Evolutionary conservation across 305 asterid species (phyloP).

Genomic region (Petunia hybrid): DNA sequence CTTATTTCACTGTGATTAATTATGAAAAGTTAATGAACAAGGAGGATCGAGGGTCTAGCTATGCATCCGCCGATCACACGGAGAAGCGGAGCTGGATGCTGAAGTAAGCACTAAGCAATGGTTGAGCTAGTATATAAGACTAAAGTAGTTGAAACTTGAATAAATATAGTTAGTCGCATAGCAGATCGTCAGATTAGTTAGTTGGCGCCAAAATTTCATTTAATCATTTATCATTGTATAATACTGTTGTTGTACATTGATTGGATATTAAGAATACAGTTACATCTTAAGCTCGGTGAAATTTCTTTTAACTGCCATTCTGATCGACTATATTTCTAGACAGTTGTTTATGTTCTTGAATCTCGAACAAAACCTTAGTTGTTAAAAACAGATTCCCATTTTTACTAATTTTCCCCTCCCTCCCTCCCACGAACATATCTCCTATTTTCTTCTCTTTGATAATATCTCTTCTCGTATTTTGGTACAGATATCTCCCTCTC

Average conservation of each 20-base stretch:
- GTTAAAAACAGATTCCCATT: neutral
- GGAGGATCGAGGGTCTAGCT: neutral
- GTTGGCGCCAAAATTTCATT: neutral
- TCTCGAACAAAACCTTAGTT: neutral
- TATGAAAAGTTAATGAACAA: neutral
- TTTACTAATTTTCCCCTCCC: neutral
- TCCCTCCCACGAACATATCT: neutral
- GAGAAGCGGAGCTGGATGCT: constrained; percentile 3
- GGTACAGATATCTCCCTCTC: neutral
- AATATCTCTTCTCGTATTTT: neutral
- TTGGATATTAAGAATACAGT: neutral
- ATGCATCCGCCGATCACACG: constrained; percentile 1
- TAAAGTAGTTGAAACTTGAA: constrained; percentile 4
- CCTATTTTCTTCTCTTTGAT: constrained; percentile 2
- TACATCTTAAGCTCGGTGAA: neutral
- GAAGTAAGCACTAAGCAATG: neutral
- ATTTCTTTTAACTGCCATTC: neutral
- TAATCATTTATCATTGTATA: neutral
- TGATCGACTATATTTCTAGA: neutral
- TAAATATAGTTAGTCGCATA: neutral
- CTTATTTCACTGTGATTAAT: neutral
- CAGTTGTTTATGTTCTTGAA: neutral
- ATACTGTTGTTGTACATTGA: neutral
- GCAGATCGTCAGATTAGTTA: neutral
- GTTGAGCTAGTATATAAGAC: neutral